Percentiles rank a stretch among this genome's conserved stretches.
Conservation (phyloP, 805 yeast genomes). For the Wickerhamiella domercqiae region DNA sequence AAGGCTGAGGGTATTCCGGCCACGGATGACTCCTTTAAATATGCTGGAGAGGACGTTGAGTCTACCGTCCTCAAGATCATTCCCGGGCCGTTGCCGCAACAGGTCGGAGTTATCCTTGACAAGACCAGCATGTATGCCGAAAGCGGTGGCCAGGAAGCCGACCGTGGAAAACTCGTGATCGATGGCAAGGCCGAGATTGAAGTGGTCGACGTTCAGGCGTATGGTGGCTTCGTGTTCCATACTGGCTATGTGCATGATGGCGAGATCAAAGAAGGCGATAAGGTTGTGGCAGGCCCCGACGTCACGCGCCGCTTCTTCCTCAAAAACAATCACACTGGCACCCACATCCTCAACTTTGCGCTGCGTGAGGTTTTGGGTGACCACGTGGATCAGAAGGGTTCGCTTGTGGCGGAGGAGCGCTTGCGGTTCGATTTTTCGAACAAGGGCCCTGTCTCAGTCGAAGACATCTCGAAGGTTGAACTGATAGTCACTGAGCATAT, state of each 20-base stretch:
- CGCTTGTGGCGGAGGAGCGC: slow-evolving; percentile 89
- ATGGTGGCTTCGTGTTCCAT: slow-evolving; percentile 91
- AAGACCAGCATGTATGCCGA: slow-evolving; percentile 95
- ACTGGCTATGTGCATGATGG: slow-evolving; percentile 82
- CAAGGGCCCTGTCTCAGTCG: slow-evolving; percentile 62
- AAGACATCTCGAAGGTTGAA: slow-evolving; percentile 67
- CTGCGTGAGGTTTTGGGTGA: slow-evolving; percentile 76
- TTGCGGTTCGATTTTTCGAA: slow-evolving; percentile 93
- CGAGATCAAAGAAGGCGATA: slow-evolving; percentile 45
- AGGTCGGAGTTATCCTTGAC: slow-evolving; percentile 71
- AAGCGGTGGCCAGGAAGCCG: slow-evolving; percentile 98
- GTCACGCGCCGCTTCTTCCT: slow-evolving; percentile 92
- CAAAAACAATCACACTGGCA: slow-evolving; percentile 96
- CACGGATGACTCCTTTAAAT: slow-evolving; percentile 74
- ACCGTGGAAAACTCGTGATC: slow-evolving; percentile 80
- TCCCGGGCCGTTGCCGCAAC: slow-evolving; percentile 29
- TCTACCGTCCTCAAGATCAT: slow-evolving; percentile 60
- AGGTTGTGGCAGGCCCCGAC: slow-evolving; percentile 73
- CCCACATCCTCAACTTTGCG: slow-evolving; percentile 85
- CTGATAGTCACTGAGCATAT: slow-evolving; percentile 55
- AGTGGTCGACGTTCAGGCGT: slow-evolving; percentile 81
- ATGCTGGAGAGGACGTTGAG: slow-evolving; percentile 43
- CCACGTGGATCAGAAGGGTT: slow-evolving; percentile 88
- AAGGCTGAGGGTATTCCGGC: slow-evolving; percentile 47
- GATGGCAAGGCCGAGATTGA: slow-evolving; percentile 79